phyloP scores from a whole-genome alignment of 2,329 filamentous ascomycete species.

The Coniochaeta pulveracea region DNA sequence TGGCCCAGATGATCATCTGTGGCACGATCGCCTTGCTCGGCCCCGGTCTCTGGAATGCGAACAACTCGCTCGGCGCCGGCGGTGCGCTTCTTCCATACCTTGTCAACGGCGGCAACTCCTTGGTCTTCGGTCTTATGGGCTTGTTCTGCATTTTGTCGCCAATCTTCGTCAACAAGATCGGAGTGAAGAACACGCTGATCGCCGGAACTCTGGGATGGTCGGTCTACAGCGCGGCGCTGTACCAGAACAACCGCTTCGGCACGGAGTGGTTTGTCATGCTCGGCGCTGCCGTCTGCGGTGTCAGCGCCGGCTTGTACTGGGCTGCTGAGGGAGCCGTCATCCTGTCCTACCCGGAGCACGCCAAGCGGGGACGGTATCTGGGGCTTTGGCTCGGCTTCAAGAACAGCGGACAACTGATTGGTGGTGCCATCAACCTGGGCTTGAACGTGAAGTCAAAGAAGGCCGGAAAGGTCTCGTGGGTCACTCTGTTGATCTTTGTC shows the following conservation, averaged over 20 bases:
- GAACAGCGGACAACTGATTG: constrained; percentile 31
- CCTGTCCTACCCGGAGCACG: constrained; percentile 51
- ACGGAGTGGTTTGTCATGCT: constrained; percentile 53
- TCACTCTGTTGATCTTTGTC: constrained; percentile 32
- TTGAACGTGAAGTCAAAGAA: constrained; percentile 31
- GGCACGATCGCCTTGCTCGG: constrained; percentile 27
- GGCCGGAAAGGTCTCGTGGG: constrained; percentile 32
- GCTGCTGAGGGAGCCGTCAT: constrained; percentile 56
- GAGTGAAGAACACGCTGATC: constrained; percentile 25
- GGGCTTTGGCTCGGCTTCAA: constrained; percentile 34
- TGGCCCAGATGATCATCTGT: constrained; percentile 27
- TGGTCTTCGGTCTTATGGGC: constrained; percentile 32
- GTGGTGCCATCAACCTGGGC: constrained; percentile 36
- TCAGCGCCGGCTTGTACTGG: constrained; percentile 58
- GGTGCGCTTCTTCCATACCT: constrained; percentile 27
- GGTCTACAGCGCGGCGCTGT: constrained; percentile 52
- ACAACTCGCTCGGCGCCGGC: constrained; percentile 28
- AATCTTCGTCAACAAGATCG: constrained; percentile 24
- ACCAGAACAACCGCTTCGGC: constrained; percentile 52
- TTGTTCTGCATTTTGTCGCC: constrained; percentile 28
- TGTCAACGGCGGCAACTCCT: constrained; percentile 31
- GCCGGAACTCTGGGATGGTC: constrained; percentile 46
- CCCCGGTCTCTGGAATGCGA: constrained; percentile 29
- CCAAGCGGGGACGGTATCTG: constrained; percentile 44
- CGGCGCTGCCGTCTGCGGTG: constrained; percentile 49